Evolutionary conservation across 2,329 filamentous ascomycete species (phyloP).

Genomic region (Pseudofabraea citricarpa): DNA sequence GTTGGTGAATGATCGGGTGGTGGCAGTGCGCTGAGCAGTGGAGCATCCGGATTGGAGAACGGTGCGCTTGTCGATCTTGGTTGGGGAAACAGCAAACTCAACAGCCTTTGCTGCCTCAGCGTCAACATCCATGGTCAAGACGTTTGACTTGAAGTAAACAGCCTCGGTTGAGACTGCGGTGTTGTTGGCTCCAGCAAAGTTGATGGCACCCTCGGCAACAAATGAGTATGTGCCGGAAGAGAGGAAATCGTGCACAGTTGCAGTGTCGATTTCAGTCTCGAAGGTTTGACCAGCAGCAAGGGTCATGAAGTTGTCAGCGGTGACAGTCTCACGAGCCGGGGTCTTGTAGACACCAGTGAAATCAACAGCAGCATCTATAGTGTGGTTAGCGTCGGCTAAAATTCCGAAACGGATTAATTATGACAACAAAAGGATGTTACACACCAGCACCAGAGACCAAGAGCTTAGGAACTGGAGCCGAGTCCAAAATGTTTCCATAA

Average conservation of each 20-base stretch:
- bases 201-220: conserved; percentile 49
- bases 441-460: conserved; percentile 28
- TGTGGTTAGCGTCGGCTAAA: conserved; percentile 22
- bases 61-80: conserved; percentile 42
- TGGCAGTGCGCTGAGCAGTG: conserved; percentile 37
- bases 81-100: conserved; percentile 37
- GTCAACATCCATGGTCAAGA: conserved; percentile 51
- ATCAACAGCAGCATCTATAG: conserved; percentile 28
- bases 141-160: conserved; percentile 54
- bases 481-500: conserved; percentile 35
- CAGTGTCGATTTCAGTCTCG: conserved; percentile 37
- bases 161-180: conserved; percentile 47
- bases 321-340: conserved; percentile 30
- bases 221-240: conserved; percentile 51
- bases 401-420: too few species aligned
- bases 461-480: conserved; percentile 36
- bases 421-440: too few species aligned
- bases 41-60: conserved; percentile 49
- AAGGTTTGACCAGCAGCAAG: conserved; percentile 36
- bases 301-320: conserved; percentile 32
- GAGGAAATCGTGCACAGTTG: conserved; percentile 35
- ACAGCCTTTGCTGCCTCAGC: conserved; percentile 47
- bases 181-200: conserved; percentile 45
- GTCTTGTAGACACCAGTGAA: conserved; percentile 38
- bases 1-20: conserved; percentile 47